Conservation (phyloP, 305 asterid species). For the Fraxinus paxiana region DNA sequence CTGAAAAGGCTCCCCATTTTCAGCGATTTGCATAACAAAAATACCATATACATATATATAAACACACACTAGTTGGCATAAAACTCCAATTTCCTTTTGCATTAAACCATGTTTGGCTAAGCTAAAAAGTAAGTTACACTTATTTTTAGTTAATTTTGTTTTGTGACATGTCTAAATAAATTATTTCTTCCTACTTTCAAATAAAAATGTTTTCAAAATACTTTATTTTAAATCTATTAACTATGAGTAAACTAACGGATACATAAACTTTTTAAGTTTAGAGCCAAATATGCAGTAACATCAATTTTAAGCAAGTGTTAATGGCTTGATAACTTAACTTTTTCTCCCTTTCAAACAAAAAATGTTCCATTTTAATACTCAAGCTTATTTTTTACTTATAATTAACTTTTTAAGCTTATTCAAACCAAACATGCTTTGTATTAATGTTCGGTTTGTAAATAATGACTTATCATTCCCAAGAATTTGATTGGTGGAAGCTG, state of each 20-base stretch:
- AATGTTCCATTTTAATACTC: not conserved
- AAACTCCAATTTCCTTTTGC: not conserved
- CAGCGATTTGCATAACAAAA: not conserved
- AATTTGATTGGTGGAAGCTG: not conserved
- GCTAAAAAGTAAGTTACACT: not conserved
- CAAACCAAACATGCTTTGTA: not conserved
- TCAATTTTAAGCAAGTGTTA: not conserved
- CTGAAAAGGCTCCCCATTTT: conserved; percentile 41
- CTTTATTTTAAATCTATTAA: not conserved
- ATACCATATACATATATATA: not conserved
- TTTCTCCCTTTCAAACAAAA: conserved; percentile 24
- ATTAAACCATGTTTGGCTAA: not conserved
- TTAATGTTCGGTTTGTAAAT: not conserved
- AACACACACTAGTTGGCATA: not conserved
- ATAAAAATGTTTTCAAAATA: not conserved
- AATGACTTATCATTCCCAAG: not conserved
- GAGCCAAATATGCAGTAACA: not conserved
- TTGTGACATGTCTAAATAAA: not conserved
- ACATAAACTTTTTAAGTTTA: not conserved
- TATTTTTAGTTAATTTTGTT: not conserved
- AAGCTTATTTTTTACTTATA: not conserved
- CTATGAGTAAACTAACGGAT: not conserved
- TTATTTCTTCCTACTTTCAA: not conserved
- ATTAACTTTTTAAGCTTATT: not conserved
- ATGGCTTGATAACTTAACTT: conserved; percentile 44